Base-by-base conservation (phyloP, 495 filamentous ascomycete genomes). In the Choiromyces venosus region DNA sequence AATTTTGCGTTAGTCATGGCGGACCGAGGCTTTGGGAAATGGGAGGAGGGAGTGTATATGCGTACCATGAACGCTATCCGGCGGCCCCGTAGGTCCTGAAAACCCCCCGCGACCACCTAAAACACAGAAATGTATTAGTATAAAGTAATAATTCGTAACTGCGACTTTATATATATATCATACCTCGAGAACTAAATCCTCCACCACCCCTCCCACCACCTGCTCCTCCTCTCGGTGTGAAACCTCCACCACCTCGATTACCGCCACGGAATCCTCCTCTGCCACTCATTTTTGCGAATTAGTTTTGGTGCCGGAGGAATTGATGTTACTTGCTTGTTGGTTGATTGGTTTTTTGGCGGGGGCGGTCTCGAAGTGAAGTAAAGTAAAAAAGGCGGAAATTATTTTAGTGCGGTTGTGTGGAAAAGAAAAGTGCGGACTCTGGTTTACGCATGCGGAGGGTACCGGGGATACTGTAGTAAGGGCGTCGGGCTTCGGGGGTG, bases 31-130 rank as follows among this genome's bases (percentile, higher is more conserved):
- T 66, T 10, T 71, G 25, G n/a, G 35, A 72, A 69, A 66, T 68
- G 67, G 18, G 39, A 42, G 33, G 35, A 33, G 19, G n/a, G 25
- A 36, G 52, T 68, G 35, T 40, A 64, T 37, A 65, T 36, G 40
- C 80, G 65, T 85, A 92, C 90, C 90, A 79, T 88, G 75, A 44
- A 92, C 89, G 71, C 87, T 83, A 70, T 86, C 88, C 44, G 90
- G 90, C 69, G 90, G 90, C 16, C 90, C 90, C 76, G 87, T 89
- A 10, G 88, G 87, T 67, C 83, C 84, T 76, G 88, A 87, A 82
- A 86, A 90, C 66, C 88, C 61, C 16, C 71, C 74, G 39, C 46
- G 37, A 67, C 61, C 72, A 52, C 39, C 72, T 67, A 67, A 72
- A 25, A 66, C 66, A 65, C 40, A n/a, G n/a, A 37, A 83, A 80